Evolutionary conservation across 1,284 basidiomycete genomes (phyloP), one percentile per base, ranked within the genome.

Genomic region (Apiotrichum montevideense): DNA sequence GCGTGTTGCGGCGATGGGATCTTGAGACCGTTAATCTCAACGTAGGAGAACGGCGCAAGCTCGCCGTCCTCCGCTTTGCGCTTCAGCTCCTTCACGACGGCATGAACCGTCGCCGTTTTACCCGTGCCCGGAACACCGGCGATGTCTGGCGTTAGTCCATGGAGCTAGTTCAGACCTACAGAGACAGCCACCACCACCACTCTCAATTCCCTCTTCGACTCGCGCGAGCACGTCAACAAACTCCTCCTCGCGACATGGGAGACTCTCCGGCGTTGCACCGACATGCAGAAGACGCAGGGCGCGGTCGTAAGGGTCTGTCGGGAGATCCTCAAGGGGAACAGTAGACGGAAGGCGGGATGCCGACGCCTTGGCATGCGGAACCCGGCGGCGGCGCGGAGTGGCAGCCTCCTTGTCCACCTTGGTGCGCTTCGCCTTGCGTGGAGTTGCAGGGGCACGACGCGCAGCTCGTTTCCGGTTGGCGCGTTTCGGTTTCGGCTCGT

Each of bases 61-160:
- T 97, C 92, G 60, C 84, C 85, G 54, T 84, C 80, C 69, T 87
- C 82, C 0, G 91, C 91, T 83, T 92, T 88, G 40, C 85, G 81
- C 71, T 90, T 91, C 13, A 97, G 80, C 70, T 94, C 89, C 45
- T 88, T 83, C 42, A 97, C 84, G 13, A 95, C 87, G 1, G 88
- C 88, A 67, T 95, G 91, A 0, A 98, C 93, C 0, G 96, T 98
- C 0, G 96, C 96, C 3, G 96, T 98, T 79, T 98, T 99, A 3
- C 96, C 95, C 7, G 95, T 98, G 1, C 96, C 96, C 7, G 96
- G 96, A 1, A 98, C 92, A 21, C 95, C 96, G 5, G 94, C 95
- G 47, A 98, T 94, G 74, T 95, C 91, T 94, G 55, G 2, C 14
- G 45, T 62, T 44, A 62, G 62, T 14, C 10, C 21, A 21, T 21